These are phyloP conservation scores for Alternaria ethzedia DNA, from an alignment of 2,329 filamentous ascomycete species.

Conservation along the genomic window DNA sequence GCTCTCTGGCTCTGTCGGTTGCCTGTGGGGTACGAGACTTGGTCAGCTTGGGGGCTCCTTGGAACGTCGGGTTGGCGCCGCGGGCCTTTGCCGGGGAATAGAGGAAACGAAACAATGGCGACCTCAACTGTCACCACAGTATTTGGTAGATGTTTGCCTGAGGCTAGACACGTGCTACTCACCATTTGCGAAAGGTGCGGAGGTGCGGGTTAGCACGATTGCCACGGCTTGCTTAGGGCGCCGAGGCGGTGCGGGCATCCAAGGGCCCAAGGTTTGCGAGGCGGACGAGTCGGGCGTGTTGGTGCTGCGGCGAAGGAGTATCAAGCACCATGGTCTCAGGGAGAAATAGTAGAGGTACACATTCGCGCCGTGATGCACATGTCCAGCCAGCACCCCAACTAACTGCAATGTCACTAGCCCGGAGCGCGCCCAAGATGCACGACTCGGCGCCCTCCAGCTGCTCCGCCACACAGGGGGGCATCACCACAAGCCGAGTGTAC, in stretches of 20 bases:
- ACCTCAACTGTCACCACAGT: background rate
- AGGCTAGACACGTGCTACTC: constrained; percentile 14
- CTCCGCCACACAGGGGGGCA: constrained; percentile 1
- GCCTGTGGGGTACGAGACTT: constrained; percentile 37
- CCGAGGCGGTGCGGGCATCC: constrained; percentile 15
- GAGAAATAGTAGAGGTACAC: constrained; percentile 3
- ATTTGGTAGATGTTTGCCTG: background rate
- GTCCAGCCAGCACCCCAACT: background rate
- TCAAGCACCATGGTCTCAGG: constrained; percentile 16
- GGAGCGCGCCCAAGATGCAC: background rate
- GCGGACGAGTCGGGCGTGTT: constrained; percentile 2
- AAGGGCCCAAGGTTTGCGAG: constrained; percentile 9
- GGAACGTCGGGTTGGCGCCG: constrained; percentile 4
- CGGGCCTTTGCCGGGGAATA: constrained; percentile 11
- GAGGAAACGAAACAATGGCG: background rate
- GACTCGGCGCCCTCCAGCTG: constrained; percentile 3
- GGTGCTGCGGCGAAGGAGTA: constrained; percentile 11
- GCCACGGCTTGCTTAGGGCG: constrained; percentile 26
- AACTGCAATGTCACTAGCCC: constrained; percentile 4
- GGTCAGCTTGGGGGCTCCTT: constrained; percentile 33
- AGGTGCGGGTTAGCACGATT: constrained; percentile 16
- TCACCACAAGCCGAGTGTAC: background rate
- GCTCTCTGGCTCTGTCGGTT: constrained; percentile 52
- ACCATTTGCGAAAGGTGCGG: constrained; percentile 32
- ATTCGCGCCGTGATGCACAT: background rate